These are phyloP conservation scores for Candida krabiensis DNA, from an alignment of 805 yeast species.

Conservation along the genomic window DNA sequence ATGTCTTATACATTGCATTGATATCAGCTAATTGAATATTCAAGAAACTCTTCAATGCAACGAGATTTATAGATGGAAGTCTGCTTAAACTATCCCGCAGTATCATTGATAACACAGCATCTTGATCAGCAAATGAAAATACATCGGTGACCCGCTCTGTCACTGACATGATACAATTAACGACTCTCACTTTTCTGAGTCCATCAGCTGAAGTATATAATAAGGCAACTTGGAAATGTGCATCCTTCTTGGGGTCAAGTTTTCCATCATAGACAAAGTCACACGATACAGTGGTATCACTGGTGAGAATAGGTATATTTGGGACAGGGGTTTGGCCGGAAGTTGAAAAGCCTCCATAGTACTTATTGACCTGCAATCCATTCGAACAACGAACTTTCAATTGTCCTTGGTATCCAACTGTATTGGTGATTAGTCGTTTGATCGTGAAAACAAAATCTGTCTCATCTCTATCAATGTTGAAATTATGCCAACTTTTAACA, in stretches of 20 bases:
- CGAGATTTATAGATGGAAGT: conserved; percentile 39
- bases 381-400: conserved; percentile 83
- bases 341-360: conserved; percentile 60
- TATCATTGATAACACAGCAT: conserved; percentile 53
- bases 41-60: conserved; percentile 32
- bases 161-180: conserved; percentile 79
- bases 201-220: conserved; percentile 81
- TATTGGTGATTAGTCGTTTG: conserved; percentile 47
- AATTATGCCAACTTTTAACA: conserved; percentile 64
- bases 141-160: conserved; percentile 72
- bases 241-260: conserved; percentile 67
- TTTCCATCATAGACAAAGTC: conserved; percentile 77
- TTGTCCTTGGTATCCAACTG: conserved; percentile 76
- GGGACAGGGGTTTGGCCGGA: conserved; percentile 54
- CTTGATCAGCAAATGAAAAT: conserved; percentile 79
- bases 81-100: conserved; percentile 47
- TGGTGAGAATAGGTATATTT: conserved; percentile 60
- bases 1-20: conserved; percentile 55
- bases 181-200: conserved; percentile 78
- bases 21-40: conserved; percentile 49
- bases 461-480: conserved; percentile 69
- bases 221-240: conserved; percentile 88
- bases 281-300: conserved; percentile 67
- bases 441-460: conserved; percentile 58
- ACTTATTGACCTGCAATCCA: conserved; percentile 78